Base-by-base conservation (phyloP, 208 protist genomes). In the Naegleria gruberi region DNA sequence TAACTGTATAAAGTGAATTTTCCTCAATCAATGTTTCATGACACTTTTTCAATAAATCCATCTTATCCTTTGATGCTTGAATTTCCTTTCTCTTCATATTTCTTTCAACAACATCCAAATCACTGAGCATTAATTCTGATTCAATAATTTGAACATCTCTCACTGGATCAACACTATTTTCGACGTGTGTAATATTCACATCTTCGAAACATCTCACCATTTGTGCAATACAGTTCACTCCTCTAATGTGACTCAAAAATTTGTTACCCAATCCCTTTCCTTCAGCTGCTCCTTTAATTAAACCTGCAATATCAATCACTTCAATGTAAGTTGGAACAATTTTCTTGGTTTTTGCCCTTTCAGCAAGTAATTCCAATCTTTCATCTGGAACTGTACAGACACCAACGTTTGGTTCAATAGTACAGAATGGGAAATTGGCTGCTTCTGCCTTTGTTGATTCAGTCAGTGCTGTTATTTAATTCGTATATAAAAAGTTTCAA, bases 251-350 rank as follows among this genome's bases (percentile, higher is more conserved):
- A 30, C 97, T 98, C 44, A 99, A 94, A 94, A 99, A 99, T 40
- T 95, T 96, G 92, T 99, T 99, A 74, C 99, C 98, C 34, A 47
- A 96, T 73, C 98, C 99, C 91, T 98, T 94, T 88, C 98, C 98
- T 74, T 94, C 93, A 90, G 95, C 95, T 12, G 98, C 98, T 89
- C 98, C 98, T 91, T 96, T 97, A 26, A 99, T 97, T 40, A 99
- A 95, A 90, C 99, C 99, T 46, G 98, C 98, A 95, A 99, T 99
- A 93, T 99, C 99, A 45, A 94, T 96, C 89, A 99, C 96, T 90
- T 98, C 94, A 42, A 99, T 95, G 87, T 96, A 97, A 0, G 98
- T 98, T 40, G 97, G 97, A 17, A 99, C 98, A 85, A 96, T 91
- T 34, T 94, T 97, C 12, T 92, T 92, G 10, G 98, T 98, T 93